Evolutionary conservation across 208 protist species (phyloP).

Genomic region (Leishmania braziliensis): DNA sequence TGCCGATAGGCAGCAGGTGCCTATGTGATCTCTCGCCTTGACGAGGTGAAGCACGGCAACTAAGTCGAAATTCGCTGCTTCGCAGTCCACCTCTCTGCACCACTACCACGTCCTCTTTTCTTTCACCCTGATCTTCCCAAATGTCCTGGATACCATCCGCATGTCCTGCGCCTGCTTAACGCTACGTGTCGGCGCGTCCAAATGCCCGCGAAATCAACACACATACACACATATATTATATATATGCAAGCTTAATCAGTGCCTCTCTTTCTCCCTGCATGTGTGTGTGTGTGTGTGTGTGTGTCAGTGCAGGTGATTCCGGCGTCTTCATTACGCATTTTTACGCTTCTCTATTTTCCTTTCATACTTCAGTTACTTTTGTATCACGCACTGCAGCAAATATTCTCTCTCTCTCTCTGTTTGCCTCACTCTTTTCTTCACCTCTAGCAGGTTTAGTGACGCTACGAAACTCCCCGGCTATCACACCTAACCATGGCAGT

Average conservation of each 20-base stretch:
- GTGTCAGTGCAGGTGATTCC: neutral
- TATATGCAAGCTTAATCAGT: neutral
- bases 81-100: neutral
- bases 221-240: neutral
- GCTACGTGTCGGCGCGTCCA: too few species aligned
- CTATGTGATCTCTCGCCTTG: neutral
- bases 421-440: neutral
- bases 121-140: neutral
- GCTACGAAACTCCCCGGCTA: neutral
- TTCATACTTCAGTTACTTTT: neutral
- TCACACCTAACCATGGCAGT: constrained; percentile 30
- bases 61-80: neutral
- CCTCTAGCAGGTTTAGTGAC: neutral
- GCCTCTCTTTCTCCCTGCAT: neutral
- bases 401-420: neutral
- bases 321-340: neutral
- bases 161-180: too few species aligned
- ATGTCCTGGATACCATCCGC: neutral
- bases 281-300: neutral
- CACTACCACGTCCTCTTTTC: neutral
- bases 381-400: neutral
- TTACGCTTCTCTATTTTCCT: neutral
- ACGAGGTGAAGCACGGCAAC: neutral
- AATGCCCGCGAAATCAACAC: neutral
- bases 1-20: neutral